Conservation (phyloP, 768 basidiomycete genomes). For the Clitopilus passeckerianus region DNA sequence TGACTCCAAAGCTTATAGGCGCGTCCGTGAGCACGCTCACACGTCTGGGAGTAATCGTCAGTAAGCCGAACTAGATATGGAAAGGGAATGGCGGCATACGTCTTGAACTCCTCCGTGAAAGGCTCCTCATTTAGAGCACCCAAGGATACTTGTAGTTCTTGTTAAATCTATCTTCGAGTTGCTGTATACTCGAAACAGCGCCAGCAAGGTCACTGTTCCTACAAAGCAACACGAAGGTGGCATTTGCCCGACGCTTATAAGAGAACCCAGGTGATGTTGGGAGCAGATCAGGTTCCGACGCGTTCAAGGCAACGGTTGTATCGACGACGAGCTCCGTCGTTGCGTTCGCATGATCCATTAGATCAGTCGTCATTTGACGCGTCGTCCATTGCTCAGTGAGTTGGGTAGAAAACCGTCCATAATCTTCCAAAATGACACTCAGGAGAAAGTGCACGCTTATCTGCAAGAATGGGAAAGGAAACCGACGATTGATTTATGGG, state of each 20-base stretch:
- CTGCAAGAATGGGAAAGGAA: slow-evolving; percentile 22
- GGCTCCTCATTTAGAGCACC: slow-evolving; percentile 83
- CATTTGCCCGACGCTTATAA: slow-evolving; percentile 48
- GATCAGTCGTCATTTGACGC: slow-evolving; percentile 2
- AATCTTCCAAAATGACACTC: slow-evolving; percentile 43
- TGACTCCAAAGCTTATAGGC: slow-evolving; percentile 62
- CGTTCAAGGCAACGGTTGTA: slow-evolving; percentile 1
- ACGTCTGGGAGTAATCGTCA: slow-evolving; percentile 26
- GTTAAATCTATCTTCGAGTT: slow-evolving; percentile 85
- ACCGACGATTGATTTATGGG: not conserved
- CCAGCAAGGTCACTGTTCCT: slow-evolving; percentile 49
- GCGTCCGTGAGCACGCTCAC: slow-evolving; percentile 52
- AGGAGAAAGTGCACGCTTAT: slow-evolving; percentile 53
- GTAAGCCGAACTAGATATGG: not conserved
- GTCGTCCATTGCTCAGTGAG: slow-evolving; percentile 22
- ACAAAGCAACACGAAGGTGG: slow-evolving; percentile 75
- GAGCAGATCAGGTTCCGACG: not conserved
- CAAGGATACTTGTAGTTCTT: slow-evolving; percentile 69
- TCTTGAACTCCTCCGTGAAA: slow-evolving; percentile 70
- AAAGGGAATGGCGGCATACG: slow-evolving; percentile 25
- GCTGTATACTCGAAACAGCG: slow-evolving; percentile 52
- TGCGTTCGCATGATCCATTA: slow-evolving; percentile 3
- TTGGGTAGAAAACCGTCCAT: slow-evolving; percentile 36
- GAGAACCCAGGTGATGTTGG: not conserved
- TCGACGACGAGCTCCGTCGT: slow-evolving; percentile 1